Conservation (phyloP, 2,329 filamentous ascomycete species). For the Neoscytalidium dimidiatum region DNA sequence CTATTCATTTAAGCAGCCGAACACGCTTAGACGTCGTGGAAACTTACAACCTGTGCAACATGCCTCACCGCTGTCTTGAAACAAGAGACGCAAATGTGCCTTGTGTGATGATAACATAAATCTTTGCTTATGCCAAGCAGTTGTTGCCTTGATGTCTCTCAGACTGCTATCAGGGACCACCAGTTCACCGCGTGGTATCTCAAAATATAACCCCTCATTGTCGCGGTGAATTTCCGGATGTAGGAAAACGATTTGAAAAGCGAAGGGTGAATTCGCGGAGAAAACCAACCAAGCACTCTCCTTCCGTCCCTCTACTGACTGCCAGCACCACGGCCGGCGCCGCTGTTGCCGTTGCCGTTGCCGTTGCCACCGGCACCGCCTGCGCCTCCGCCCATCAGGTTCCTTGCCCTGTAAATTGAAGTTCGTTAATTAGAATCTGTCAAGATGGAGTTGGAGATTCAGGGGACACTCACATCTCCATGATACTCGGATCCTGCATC, state of each 20-base stretch:
- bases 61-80: neutral
- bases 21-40: neutral
- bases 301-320: neutral
- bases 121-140: too few species aligned
- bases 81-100: neutral
- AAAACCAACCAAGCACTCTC: too few species aligned
- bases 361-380: slow-evolving; percentile 24
- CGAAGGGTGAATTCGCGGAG: neutral
- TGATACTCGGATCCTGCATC: slow-evolving; percentile 91
- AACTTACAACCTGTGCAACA: neutral
- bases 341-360: neutral
- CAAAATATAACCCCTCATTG: neutral
- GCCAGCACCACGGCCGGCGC: slow-evolving; percentile 8
- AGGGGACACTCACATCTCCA: slow-evolving; percentile 75
- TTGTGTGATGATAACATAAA: neutral
- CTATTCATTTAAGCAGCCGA: slow-evolving; percentile 3
- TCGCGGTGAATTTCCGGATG: neutral
- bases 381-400: slow-evolving; percentile 63
- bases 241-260: neutral
- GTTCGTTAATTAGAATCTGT: neutral
- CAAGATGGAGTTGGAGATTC: neutral
- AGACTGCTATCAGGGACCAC: neutral
- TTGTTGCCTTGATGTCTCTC: too few species aligned
- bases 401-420: slow-evolving; percentile 56
- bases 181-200: slow-evolving; percentile 17